Conservation (phyloP, 2,329 filamentous ascomycete genomes). For the Fusarium mexicanum region DNA sequence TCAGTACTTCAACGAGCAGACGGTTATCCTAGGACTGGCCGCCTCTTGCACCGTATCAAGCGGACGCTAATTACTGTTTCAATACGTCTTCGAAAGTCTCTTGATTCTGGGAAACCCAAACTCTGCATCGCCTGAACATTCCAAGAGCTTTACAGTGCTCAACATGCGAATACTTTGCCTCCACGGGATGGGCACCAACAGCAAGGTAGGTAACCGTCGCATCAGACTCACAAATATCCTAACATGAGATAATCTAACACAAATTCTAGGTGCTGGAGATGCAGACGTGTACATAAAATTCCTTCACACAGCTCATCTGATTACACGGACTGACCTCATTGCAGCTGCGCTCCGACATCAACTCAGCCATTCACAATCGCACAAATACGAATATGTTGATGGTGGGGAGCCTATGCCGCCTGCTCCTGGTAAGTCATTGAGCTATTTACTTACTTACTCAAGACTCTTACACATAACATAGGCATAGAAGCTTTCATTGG, state of each 20-base stretch:
- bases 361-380: background rate
- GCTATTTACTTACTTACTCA: background rate
- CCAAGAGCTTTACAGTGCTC: background rate
- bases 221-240: background rate
- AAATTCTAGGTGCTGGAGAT: background rate
- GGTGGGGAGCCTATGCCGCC: background rate
- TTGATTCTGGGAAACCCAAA: background rate
- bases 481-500: background rate
- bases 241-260: background rate
- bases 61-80: no score
- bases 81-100: background rate
- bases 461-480: background rate
- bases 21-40: no score
- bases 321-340: background rate
- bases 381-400: conserved; percentile 4
- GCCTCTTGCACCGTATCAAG: background rate
- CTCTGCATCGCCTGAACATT: background rate
- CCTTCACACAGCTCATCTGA: background rate
- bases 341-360: conserved; percentile 1
- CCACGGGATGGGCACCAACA: conserved; percentile 6
- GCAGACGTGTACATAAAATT: background rate
- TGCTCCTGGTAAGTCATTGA: background rate
- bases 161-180: conserved; percentile 4
- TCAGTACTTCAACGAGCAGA: background rate
- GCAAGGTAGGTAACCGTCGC: background rate